These are phyloP conservation scores for Pseudocercospora cruenta DNA, from an alignment of 2,329 filamentous ascomycete species.

Conservation along the genomic window DNA sequence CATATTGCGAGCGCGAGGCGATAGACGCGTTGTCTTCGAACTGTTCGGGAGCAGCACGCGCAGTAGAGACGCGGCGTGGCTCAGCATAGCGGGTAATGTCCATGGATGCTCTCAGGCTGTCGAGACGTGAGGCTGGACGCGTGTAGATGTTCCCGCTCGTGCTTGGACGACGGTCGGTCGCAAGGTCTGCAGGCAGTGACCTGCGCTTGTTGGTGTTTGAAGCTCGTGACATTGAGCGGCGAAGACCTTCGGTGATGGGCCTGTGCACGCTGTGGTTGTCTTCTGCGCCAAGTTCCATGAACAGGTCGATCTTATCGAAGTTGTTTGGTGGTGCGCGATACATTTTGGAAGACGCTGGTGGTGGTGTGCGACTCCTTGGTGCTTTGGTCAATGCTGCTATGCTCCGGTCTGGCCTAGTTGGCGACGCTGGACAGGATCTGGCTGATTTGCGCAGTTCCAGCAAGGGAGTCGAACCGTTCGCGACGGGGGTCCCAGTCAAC, in stretches of 20 bases:
- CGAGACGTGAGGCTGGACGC: constrained; percentile 29
- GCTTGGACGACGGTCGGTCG: constrained; percentile 26
- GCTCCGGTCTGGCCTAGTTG: neutral
- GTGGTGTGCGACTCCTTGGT: neutral
- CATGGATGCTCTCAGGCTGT: constrained; percentile 21
- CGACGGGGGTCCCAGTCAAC: constrained; percentile 5
- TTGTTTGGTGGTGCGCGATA: constrained; percentile 4
- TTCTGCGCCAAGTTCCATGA: constrained; percentile 36
- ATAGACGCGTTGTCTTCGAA: constrained; percentile 30
- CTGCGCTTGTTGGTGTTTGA: constrained; percentile 5
- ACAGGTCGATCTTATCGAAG: constrained; percentile 28
- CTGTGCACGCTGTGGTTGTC: constrained; percentile 10
- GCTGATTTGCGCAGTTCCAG: constrained; percentile 1
- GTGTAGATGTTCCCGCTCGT: constrained; percentile 26
- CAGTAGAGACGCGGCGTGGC: constrained; percentile 13
- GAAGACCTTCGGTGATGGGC: neutral
- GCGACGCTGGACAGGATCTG: constrained; percentile 6
- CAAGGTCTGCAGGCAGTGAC: constrained; percentile 12
- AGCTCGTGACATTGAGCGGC: constrained; percentile 1
- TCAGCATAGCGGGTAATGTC: constrained; percentile 20
- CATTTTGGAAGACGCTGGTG: constrained; percentile 2
- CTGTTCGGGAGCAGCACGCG: constrained; percentile 15
- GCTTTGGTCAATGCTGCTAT: neutral
- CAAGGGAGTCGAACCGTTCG: constrained; percentile 8
- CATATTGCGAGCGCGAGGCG: constrained; percentile 27